phyloP scores from a whole-genome alignment of 2,329 filamentous ascomycete genomes.

The Aspergillus ochraceus region DNA sequence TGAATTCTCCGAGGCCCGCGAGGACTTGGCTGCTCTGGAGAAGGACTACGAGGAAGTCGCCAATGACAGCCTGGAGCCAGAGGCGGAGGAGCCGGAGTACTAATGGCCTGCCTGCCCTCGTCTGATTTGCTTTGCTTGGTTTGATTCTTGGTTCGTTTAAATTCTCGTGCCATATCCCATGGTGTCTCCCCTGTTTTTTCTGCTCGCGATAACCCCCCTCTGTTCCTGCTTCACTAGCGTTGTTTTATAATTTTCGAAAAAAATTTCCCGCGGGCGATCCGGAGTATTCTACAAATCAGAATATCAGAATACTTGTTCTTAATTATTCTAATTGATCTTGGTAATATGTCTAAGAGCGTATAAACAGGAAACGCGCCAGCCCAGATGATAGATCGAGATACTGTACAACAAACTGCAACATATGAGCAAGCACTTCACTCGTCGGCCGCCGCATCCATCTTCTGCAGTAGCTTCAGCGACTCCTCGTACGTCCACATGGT shows the following conservation, averaged over 20 bases:
- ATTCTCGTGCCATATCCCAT: constrained; percentile 12
- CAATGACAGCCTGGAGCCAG: constrained; percentile 65
- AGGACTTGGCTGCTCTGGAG: constrained; percentile 81
- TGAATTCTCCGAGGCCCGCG: constrained; percentile 83
- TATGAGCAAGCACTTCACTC: not conserved
- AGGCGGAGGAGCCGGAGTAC: constrained; percentile 52
- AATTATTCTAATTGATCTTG: not conserved
- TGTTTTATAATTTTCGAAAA: constrained; percentile 5
- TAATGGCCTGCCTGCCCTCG: constrained; percentile 17
- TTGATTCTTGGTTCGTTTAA: constrained; percentile 20
- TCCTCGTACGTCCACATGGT: constrained; percentile 95
- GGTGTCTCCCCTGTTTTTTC: constrained; percentile 13
- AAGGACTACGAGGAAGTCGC: constrained; percentile 87
- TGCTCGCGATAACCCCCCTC: constrained; percentile 26
- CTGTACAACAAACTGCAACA: constrained; percentile 1
- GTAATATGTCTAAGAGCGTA: not conserved
- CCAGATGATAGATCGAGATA: not conserved
- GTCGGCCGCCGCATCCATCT: constrained; percentile 28
- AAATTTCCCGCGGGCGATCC: constrained; percentile 7
- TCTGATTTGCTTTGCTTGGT: constrained; percentile 11
- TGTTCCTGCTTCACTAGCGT: constrained; percentile 23
- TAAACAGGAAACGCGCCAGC: not conserved
- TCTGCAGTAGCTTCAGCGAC: constrained; percentile 61
- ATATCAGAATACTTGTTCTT: constrained; percentile 12
- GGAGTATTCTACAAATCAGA: constrained; percentile 5